Percentiles rank a stretch among this genome's conserved stretches.
These are phyloP conservation scores for Penicillium sp. DNA, from an alignment of 2,329 filamentous ascomycete species.

Conservation along the genomic window DNA sequence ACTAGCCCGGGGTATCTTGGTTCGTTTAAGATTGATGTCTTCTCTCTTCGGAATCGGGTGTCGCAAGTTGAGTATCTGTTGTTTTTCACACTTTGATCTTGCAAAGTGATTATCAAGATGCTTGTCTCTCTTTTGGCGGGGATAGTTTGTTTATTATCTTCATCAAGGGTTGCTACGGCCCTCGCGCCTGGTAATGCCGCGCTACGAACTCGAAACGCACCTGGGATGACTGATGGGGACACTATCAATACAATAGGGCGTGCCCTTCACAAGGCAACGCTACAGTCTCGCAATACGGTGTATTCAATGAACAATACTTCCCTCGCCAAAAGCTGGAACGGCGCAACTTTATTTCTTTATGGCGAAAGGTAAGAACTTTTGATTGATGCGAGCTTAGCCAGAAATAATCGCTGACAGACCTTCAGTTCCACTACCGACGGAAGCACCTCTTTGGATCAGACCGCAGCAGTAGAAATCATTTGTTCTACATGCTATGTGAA, in stretches of 20 bases:
- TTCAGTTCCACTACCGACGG: neutral
- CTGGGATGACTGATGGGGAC: slow-evolving; percentile 1
- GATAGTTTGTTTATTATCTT: neutral
- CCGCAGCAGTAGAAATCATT: slow-evolving; percentile 2
- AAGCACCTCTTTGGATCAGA: neutral
- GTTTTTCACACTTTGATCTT: neutral
- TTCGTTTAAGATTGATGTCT: neutral
- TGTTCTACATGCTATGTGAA: slow-evolving; percentile 55
- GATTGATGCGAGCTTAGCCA: too few relatives aligned
- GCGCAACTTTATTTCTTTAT: slow-evolving; percentile 5
- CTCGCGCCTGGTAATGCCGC: neutral
- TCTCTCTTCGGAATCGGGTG: neutral
- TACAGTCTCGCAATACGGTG: neutral
- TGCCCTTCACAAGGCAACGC: neutral
- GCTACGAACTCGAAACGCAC: slow-evolving; percentile 1
- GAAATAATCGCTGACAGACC: neutral
- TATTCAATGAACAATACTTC: slow-evolving; percentile 5
- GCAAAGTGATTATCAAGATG: neutral
- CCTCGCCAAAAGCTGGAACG: slow-evolving; percentile 1
- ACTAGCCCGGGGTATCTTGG: neutral
- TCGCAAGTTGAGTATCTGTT: neutral
- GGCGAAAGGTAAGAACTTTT: slow-evolving; percentile 2
- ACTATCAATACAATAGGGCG: neutral
- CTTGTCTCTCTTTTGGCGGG: neutral
- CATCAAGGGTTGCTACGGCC: neutral